Conservation (phyloP, 2,329 filamentous ascomycete species). For the Kalaharituber pfeilii region DNA sequence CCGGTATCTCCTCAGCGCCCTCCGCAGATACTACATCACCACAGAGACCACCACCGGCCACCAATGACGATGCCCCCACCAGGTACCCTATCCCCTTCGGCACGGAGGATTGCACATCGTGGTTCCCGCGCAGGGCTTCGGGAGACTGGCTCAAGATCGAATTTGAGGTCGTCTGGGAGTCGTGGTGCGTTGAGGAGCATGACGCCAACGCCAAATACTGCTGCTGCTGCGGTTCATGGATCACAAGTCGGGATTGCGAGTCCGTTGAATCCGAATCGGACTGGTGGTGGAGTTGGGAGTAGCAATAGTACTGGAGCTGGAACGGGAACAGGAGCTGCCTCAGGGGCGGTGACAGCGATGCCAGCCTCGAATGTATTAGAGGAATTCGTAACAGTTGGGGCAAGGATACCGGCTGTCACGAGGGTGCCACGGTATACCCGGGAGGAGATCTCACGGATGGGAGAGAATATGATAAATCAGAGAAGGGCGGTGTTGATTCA, state of each 20-base stretch:
- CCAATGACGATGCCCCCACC: not conserved
- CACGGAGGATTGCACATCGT: not conserved
- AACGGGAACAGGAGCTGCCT: not conserved
- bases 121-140: not conserved
- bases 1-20: not conserved
- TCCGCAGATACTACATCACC: not conserved
- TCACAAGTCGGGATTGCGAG: not conserved
- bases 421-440: not conserved
- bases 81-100: not conserved
- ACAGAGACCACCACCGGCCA: not conserved
- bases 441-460: not conserved
- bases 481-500: not conserved
- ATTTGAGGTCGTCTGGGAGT: not conserved
- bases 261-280: not conserved
- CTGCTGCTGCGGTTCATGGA: not conserved
- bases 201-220: not conserved
- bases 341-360: not conserved
- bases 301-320: not conserved
- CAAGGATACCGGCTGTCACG: not conserved
- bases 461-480: not conserved
- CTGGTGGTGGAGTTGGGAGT: not conserved
- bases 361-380: too few relatives aligned
- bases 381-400: too few relatives aligned
- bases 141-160: not conserved
- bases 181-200: not conserved